Evolutionary conservation across 768 basidiomycete species (phyloP).

Genomic region (Calvatia gigantea): DNA sequence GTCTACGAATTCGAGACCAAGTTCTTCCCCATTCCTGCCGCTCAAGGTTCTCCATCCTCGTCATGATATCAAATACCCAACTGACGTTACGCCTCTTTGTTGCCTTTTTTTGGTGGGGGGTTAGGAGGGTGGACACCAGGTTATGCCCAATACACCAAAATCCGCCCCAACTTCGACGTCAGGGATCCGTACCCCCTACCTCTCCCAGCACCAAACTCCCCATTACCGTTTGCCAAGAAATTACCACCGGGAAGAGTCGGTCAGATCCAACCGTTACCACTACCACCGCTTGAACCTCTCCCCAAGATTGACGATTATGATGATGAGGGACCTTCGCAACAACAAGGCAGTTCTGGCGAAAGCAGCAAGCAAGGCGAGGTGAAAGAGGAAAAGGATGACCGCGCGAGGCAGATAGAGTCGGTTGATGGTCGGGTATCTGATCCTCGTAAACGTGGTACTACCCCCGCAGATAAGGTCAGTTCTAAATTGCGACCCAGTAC

Average conservation of each 20-base stretch:
- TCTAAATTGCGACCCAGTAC: too few species aligned
- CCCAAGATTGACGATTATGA: neutral
- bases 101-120: too few species aligned
- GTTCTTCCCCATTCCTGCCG: slow-evolving; percentile 23
- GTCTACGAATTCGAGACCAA: slow-evolving; percentile 31
- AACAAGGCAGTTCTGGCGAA: neutral
- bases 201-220: slow-evolving; percentile 18
- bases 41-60: neutral
- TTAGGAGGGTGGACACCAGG: slow-evolving; percentile 6
- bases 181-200: slow-evolving; percentile 23
- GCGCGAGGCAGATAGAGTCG: neutral
- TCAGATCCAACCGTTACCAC: neutral
- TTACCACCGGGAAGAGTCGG: slow-evolving; percentile 4
- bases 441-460: neutral
- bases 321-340: too few species aligned
- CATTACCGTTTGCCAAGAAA: slow-evolving; percentile 19
- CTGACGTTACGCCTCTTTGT: too few species aligned
- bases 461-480: neutral
- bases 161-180: slow-evolving; percentile 21
- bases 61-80: too few species aligned
- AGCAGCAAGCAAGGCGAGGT: too few species aligned
- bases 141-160: slow-evolving; percentile 14
- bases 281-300: neutral
- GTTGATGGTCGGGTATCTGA: neutral
- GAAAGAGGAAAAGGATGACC: neutral